Percentiles rank a stretch among this genome's conserved stretches.
phyloP scores from a whole-genome alignment of 495 filamentous ascomycete species.

The Astrocystis sublimbata region DNA sequence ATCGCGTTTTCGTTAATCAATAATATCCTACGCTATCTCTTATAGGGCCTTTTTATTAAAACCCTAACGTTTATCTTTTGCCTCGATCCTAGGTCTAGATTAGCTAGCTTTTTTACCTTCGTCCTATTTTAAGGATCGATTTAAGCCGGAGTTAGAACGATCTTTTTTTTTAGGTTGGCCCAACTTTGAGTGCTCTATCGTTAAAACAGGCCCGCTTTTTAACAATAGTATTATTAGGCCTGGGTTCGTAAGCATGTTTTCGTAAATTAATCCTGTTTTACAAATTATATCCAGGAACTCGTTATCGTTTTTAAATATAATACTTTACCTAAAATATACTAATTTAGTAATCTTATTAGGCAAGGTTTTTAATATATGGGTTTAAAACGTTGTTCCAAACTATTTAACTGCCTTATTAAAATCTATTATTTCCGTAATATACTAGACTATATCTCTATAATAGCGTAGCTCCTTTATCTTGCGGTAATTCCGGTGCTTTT shows the following conservation, averaged over 20 bases:
- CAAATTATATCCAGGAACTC: background rate
- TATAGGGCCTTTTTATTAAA: too few relatives aligned
- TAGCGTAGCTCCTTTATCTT: too few relatives aligned
- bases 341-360: background rate
- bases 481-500: too few relatives aligned
- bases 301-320: background rate
- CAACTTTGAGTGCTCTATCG: background rate
- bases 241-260: background rate
- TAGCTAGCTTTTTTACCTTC: background rate
- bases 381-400: background rate
- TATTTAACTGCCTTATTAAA: background rate
- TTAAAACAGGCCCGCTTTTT: background rate
- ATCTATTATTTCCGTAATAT: too few relatives aligned
- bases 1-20: too few relatives aligned
- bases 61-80: too few relatives aligned
- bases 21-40: too few relatives aligned
- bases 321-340: background rate
- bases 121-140: background rate
- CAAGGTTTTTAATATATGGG: background rate
- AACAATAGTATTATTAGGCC: background rate
- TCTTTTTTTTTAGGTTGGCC: background rate
- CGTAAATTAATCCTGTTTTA: background rate
- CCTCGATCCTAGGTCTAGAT: background rate
- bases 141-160: too few relatives aligned
- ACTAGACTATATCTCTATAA: too few relatives aligned